Base-by-base conservation (phyloP, 129 eudicot genomes). In the Artemisia annua region DNA sequence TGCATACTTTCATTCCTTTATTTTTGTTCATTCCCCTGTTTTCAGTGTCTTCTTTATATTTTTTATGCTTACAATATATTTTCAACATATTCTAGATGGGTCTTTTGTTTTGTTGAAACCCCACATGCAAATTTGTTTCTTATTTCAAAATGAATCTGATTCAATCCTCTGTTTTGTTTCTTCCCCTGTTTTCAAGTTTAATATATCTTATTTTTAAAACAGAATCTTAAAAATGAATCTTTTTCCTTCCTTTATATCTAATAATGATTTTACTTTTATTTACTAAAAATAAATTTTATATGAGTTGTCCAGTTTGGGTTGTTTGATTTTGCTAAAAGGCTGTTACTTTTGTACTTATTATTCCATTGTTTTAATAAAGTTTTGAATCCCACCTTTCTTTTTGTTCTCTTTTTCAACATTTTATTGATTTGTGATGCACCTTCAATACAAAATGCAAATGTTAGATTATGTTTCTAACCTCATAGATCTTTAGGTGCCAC, bases 381-480 rank as follows among this genome's bases (percentile, higher is more conserved):
- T 26, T 26, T 26, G 28, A 2, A 26, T 26, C 28, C n/a, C 28
- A 26, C 28, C 28, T 26, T 26, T 26, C 28, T 26, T 28, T 28
- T 57, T 20, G 68, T 24, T 57, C 54, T 48, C 28, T 48, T 67
- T n/a, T 67, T 58, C 18, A 71, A 43, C 52, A 53, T 57, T 55
- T 75, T 53, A 64, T 75, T 66, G 55, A 77, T 77, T 51, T 78
- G 17, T 43, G 19, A 61, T 68, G 32, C 48, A 43, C 53, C 13
- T 66, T 55, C 12, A 15, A 53, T 61, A 24, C n/a, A n/a, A n/a
- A 75, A 26, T 49, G 39, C 14, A 75, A 28, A 4, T 28, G 43
- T 75, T 7, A 16, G 74, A 44, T 51, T 64, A n/a, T 35, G 79
- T 52, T 64, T 32, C n/a, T 30, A 13, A 64, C n/a, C 24, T 32